Percentiles rank a stretch among this genome's conserved stretches.
phyloP scores from a whole-genome alignment of 2,329 filamentous ascomycete genomes.

The Clarireedia paspali region DNA sequence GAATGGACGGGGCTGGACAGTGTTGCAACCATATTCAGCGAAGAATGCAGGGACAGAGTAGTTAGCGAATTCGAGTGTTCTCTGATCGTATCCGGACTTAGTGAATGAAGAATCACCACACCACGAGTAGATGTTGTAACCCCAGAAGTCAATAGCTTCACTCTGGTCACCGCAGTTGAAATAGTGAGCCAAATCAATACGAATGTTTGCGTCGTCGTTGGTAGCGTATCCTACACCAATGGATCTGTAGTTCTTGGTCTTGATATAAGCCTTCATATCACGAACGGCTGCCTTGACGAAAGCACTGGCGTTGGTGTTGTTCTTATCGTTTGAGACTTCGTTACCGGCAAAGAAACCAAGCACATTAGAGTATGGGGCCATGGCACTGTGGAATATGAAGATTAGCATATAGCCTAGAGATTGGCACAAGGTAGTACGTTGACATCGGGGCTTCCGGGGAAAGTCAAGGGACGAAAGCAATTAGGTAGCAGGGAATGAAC shows the following conservation, averaged over 20 bases:
- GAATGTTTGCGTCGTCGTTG: slow-evolving; percentile 82
- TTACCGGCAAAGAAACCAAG: slow-evolving; percentile 98
- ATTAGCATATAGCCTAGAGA: not conserved
- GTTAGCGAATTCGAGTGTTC: slow-evolving; percentile 77
- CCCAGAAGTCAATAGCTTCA: slow-evolving; percentile 87
- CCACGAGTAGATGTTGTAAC: slow-evolving; percentile 99
- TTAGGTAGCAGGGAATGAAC: not conserved
- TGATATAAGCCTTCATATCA: slow-evolving; percentile 93
- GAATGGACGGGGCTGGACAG: slow-evolving; percentile 61
- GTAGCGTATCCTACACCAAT: slow-evolving; percentile 94
- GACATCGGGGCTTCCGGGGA: not conserved
- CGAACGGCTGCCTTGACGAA: slow-evolving; percentile 97
- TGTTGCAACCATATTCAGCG: slow-evolving; percentile 96
- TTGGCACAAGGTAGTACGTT: not conserved
- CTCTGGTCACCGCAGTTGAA: slow-evolving; percentile 77
- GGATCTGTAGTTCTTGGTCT: slow-evolving; percentile 63
- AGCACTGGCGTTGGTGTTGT: slow-evolving; percentile 84
- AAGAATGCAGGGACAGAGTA: slow-evolving; percentile 97
- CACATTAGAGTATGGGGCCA: slow-evolving; percentile 80
- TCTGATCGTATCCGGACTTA: slow-evolving; percentile 70
- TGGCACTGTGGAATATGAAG: slow-evolving; percentile 31
- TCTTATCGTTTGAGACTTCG: slow-evolving; percentile 83
- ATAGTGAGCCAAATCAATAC: slow-evolving; percentile 76
- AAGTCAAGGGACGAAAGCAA: not conserved
- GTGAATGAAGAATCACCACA: slow-evolving; percentile 77